Evolutionary conservation across 345 rosid genomes (phyloP), one percentile per base, ranked within the genome.

Genomic region (Xanthoceras sorbifolium): DNA sequence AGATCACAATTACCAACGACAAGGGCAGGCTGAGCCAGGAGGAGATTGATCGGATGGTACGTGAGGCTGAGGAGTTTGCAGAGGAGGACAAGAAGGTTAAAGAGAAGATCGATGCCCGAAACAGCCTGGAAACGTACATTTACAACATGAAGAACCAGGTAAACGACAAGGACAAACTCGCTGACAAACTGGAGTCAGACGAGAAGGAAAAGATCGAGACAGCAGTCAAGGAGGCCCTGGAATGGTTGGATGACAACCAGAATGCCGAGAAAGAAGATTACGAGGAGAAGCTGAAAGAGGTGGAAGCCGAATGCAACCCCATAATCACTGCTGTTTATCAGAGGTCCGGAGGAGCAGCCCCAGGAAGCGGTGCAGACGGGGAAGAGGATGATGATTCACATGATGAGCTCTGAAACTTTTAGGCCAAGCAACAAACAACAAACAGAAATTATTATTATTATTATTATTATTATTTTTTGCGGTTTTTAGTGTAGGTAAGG

Each of bases 301-400:
- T 83, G 34, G 83, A 83, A 65, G 85, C 82, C 2, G 76, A 73
- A 0, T 79, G 85, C 69, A 83, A 83, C 62, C 83, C 83, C 62
- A 57, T 57, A 7, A 6, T 57, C 62, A 57, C 62, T 22, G 62
- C 62, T 57, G 62, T 57, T 9, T 57, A 57, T 22, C 62, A 57
- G 14, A 57, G 62, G 28, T 57, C 62, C 14, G 62, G 62, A 0
- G 62, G 62, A 57, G 62, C 62, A 57, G 28, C 62, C 62, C 11
- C 60, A 54, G 62, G 62, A 17, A 22, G 28, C 14, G 28, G 28
- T 7, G 0, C 62, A 54, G 60, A 54, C 9, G 62, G 11, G 3
- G 62, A 22, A 22, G 62, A 22, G 23, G 28, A 57, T 57, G 62
- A 57, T n/a, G 62, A 22, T 4, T 57, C 28, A 6, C 28, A 22